phyloP scores from a whole-genome alignment of 2,329 filamentous ascomycete species.

The Ophiostoma sp. region DNA sequence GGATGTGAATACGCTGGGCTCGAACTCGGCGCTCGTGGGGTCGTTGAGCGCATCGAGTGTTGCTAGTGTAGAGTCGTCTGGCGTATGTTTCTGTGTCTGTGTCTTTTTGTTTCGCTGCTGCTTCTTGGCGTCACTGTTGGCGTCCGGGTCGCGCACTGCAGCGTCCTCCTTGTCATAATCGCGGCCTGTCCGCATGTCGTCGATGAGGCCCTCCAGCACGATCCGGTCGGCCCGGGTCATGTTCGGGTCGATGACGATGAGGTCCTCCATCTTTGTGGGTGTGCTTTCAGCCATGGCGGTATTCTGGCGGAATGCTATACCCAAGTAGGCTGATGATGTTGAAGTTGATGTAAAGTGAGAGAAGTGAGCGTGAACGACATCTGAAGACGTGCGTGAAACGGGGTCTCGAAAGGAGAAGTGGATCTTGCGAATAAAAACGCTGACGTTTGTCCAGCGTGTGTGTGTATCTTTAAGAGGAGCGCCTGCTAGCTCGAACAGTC shows the following conservation, averaged over 20 bases:
- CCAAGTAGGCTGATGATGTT: not conserved
- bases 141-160: conserved; percentile 19
- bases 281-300: not conserved
- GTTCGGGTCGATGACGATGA: conserved; percentile 37
- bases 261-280: conserved; percentile 20
- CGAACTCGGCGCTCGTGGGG: conserved; percentile 38
- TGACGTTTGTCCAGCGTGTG: not conserved
- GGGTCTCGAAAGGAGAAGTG: conserved; percentile 12
- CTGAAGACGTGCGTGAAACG: not conserved
- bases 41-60: conserved; percentile 40
- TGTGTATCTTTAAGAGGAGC: not conserved
- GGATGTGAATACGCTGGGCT: conserved; percentile 43
- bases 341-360: not conserved
- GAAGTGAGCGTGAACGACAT: not conserved
- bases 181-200: conserved; percentile 34
- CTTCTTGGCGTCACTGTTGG: conserved; percentile 18
- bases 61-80: conserved; percentile 33
- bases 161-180: conserved; percentile 25
- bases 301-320: too few relatives aligned
- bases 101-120: conserved; percentile 5
- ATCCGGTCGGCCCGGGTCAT: conserved; percentile 40
- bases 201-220: conserved; percentile 38
- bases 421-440: conserved; percentile 9
- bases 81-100: not conserved
- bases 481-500: too few relatives aligned